Percentiles rank a stretch among this genome's conserved stretches.
These are phyloP conservation scores for Chaetothyriales sp. DNA, from an alignment of 2,329 filamentous ascomycete genomes.

Conservation along the genomic window DNA sequence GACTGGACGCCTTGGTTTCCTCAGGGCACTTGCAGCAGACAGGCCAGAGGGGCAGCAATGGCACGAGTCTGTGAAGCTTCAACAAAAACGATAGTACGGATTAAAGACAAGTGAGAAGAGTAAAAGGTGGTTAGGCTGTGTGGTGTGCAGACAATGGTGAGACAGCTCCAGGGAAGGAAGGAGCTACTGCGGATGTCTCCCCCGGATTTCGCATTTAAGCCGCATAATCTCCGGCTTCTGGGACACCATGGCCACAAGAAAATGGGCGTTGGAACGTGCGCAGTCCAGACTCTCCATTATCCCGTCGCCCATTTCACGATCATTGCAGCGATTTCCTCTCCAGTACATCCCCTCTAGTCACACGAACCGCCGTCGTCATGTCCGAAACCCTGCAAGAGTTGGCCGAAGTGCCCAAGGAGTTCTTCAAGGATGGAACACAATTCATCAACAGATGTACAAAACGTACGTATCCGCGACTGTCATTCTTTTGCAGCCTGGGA, in stretches of 20 bases:
- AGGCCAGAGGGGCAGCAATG: neutral
- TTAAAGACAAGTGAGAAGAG: neutral
- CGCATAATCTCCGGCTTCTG: neutral
- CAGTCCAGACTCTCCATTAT: neutral
- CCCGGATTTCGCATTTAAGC: neutral
- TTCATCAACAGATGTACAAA: slow-evolving; percentile 36
- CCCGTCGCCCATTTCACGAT: neutral
- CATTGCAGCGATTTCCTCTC: neutral
- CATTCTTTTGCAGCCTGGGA: neutral
- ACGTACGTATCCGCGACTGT: slow-evolving; percentile 23
- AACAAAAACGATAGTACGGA: neutral
- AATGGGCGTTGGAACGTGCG: neutral
- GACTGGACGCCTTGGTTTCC: neutral
- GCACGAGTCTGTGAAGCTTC: neutral
- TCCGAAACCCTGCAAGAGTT: slow-evolving; percentile 40
- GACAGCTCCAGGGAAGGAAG: neutral
- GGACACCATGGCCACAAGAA: neutral
- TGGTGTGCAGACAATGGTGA: neutral
- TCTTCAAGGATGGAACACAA: slow-evolving; percentile 35
- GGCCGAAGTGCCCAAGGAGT: slow-evolving; percentile 42
- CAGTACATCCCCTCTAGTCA: neutral
- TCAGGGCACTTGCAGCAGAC: neutral
- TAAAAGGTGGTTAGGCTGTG: neutral
- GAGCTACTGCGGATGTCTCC: neutral
- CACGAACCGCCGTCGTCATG: neutral